Base-by-base conservation (phyloP, 2,329 filamentous ascomycete genomes). In the Tympanopsis confertula region DNA sequence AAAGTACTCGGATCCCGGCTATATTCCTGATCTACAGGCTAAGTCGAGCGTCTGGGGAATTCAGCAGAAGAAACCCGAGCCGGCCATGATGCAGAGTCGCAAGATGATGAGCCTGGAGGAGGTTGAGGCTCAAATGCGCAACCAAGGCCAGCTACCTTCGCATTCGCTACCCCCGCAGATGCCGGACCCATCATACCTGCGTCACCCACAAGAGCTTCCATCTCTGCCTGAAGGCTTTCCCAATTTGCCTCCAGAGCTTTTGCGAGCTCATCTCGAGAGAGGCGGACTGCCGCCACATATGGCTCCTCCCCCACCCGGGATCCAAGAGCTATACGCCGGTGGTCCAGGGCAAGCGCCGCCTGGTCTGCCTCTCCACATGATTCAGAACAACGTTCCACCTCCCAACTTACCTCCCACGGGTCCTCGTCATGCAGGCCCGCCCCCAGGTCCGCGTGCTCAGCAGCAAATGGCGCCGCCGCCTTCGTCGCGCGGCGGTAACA, bases 51-150 rank as follows among this genome's bases (percentile, higher is more conserved):
- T 96, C 40, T 98, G 91, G 91, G 86, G 86, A 3, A 77, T 84
- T 41, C 74, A 80, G 24, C 74, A 80, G 24, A 78, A 77, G 67
- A 33, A 33, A 15, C 30, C 53, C 59, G 49, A 47, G 63, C 15
- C 49, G 26, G 50, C 50, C 5, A 46, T 59, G 4, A 56, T 63
- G 35, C 50, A 50, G n/a, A 54, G 69, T 30, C 78, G 78, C 51
- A 95, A 88, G 65, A 81, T 95, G 62, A 80, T 98, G 82, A 96
- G 86, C 50, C 59, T 98, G 51, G 91, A 96, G 56, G 91, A 98
- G 63, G 88, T 98, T 15, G 91, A 98, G 62, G 89, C 89, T 38
- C 80, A 86, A 45, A 88, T 98, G 81, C 77, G 84, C 42, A 69
- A 74, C 22, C 81, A 88, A 47, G 62, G 74, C 20, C 10, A 7